phyloP scores from a whole-genome alignment of 495 filamentous ascomycete species.

The Penicillium pancosmium region DNA sequence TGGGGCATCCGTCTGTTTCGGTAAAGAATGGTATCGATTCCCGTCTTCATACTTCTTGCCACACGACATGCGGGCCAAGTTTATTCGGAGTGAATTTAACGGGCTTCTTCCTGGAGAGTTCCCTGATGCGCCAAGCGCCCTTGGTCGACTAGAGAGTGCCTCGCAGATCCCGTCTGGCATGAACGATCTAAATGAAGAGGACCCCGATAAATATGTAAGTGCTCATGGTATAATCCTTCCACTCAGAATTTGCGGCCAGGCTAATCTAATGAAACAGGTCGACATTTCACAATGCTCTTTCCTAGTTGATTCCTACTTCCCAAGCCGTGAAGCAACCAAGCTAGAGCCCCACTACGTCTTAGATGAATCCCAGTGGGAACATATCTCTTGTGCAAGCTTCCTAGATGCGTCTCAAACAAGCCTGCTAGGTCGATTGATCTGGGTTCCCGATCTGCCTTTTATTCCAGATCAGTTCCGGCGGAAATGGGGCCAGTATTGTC shows the following conservation, averaged over 20 bases:
- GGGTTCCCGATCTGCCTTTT: conserved; percentile 74
- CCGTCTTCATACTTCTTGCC: conserved; percentile 93
- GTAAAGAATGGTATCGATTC: conserved; percentile 99
- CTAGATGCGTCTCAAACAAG: conserved; percentile 77
- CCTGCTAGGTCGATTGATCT: conserved; percentile 75
- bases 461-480: conserved; percentile 70
- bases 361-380: conserved; percentile 72
- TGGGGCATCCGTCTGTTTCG: conserved; percentile 81
- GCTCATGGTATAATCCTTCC: no score
- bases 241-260: not conserved
- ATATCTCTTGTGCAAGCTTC: conserved; percentile 72
- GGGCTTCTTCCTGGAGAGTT: conserved; percentile 94
- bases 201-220: conserved; percentile 82
- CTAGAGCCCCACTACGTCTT: conserved; percentile 77
- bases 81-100: conserved; percentile 84
- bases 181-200: conserved; percentile 91
- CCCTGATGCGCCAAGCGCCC: conserved; percentile 62
- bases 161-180: conserved; percentile 82
- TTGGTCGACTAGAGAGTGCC: conserved; percentile 70
- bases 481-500: conserved; percentile 82
- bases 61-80: conserved; percentile 74
- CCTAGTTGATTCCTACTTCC: conserved; percentile 85
- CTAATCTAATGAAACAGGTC: conserved; percentile 46
- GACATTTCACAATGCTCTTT: conserved; percentile 76
- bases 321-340: conserved; percentile 51